Conservation (phyloP, 1,284 basidiomycete species). For the Schizophyllum amplum region DNA sequence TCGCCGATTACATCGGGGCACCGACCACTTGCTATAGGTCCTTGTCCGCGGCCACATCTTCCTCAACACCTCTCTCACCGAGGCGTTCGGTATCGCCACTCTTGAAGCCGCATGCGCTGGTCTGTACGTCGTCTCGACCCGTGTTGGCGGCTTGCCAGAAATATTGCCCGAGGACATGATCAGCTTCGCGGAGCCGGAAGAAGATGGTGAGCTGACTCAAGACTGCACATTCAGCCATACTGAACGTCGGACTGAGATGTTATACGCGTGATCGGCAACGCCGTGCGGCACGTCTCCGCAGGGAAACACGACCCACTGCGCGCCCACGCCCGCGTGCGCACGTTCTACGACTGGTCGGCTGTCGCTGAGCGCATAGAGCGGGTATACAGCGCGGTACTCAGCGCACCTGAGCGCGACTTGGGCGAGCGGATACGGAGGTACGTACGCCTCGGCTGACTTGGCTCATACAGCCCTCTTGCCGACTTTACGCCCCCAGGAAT, state of each 20-base stretch:
- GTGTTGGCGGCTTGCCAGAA: constrained; percentile 94
- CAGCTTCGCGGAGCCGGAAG: constrained; percentile 87
- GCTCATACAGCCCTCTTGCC: too few species aligned
- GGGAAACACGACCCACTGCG: constrained; percentile 69
- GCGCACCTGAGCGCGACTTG: constrained; percentile 50
- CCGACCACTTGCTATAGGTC: too few species aligned
- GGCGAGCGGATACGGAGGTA: constrained; percentile 70
- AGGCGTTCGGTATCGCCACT: constrained; percentile 94
- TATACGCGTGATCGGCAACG: constrained; percentile 74
- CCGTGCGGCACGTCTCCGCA: constrained; percentile 61
- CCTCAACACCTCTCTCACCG: constrained; percentile 93
- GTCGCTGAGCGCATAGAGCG: constrained; percentile 75
- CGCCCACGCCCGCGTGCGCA: constrained; percentile 74
- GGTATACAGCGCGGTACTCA: constrained; percentile 72
- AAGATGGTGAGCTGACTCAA: constrained; percentile 52
- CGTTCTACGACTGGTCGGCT: constrained; percentile 87
- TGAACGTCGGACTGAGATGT: constrained; percentile 56
- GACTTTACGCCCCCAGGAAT: constrained; percentile 40
- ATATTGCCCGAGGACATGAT: constrained; percentile 92
- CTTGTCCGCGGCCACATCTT: constrained; percentile 76
- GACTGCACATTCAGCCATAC: constrained; percentile 1
- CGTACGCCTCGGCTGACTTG: too few species aligned
- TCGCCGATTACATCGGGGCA: too few species aligned
- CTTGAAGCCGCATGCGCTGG: constrained; percentile 95
- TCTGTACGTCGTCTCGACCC: constrained; percentile 89